These are phyloP conservation scores for Sungouiella blattae DNA, from an alignment of 805 yeast species.

Conservation along the genomic window DNA sequence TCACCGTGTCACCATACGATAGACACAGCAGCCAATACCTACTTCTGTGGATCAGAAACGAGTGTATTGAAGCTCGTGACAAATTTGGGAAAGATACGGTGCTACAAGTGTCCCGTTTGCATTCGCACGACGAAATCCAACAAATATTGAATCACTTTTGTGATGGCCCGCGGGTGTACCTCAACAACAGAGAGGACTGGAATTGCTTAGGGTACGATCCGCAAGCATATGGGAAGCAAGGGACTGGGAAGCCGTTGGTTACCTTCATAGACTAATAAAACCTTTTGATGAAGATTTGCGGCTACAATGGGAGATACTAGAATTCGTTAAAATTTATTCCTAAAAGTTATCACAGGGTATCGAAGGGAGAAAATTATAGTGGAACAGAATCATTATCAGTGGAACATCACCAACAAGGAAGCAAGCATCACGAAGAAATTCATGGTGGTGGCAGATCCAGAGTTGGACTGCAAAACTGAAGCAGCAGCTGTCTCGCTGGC, in stretches of 20 bases:
- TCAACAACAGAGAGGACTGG: conserved; percentile 34
- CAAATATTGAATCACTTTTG: conserved; percentile 19
- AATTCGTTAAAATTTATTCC: too few species aligned
- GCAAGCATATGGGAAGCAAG: conserved; percentile 26
- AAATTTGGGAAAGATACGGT: conserved; percentile 31
- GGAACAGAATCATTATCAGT: too few species aligned
- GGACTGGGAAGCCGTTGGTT: conserved; percentile 10
- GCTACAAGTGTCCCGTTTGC: conserved; percentile 16
- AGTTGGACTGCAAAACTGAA: too few species aligned
- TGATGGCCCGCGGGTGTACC: conserved; percentile 27
- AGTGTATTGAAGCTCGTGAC: conserved; percentile 44
- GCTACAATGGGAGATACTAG: too few species aligned
- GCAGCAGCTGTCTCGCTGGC: too few species aligned
- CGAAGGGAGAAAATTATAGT: too few species aligned
- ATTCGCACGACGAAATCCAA: conserved; percentile 20
- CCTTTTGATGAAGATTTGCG: too few species aligned
- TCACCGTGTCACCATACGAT: conserved; percentile 54
- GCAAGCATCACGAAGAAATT: too few species aligned
- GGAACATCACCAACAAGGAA: too few species aligned
- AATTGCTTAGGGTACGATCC: conserved; percentile 35
- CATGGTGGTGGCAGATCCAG: too few species aligned
- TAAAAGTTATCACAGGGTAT: too few species aligned
- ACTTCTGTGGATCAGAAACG: conserved; percentile 50
- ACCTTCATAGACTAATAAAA: conserved; percentile 24
- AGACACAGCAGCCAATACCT: conserved; percentile 45